Evolutionary conservation across 345 rosid species (phyloP), one percentile per base, ranked within the genome.

Genomic region (Durio zibethinus): DNA sequence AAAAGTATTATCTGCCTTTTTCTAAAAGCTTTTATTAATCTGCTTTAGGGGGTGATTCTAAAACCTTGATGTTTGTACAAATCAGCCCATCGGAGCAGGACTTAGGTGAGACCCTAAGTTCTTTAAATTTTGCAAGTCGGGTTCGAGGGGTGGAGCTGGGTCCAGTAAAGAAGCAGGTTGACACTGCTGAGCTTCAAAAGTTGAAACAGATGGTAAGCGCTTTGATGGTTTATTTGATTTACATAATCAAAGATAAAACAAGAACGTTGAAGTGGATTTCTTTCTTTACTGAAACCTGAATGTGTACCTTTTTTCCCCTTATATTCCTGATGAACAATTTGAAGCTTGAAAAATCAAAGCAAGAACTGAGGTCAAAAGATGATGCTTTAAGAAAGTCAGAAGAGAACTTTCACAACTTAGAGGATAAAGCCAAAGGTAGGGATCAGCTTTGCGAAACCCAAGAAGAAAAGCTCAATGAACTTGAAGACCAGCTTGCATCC

Each of bases 61-160:
- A 87, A 80, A 83, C 82, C 23, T 40, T 87, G 73, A 87, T 87
- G 87, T 84, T 87, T 66, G 75, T 87, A 35, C 89, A 87, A 83
- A 81, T 87, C 45, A 84, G 86, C 79, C 89, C 87, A 69, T 81
- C 82, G 2, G 85, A 83, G 35, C 80, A 77, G 70, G 89, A 87
- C 59, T 27, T 82, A 14, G 52, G 85, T n/a, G 89, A 87, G 80
- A 84, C 87, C 43, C 50, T 87, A 4, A 82, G 86, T 81, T 87
- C 89, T 3, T 64, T 87, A 69, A 87, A 84, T 79, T 87, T 87
- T 76, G 89, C 89, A 79, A 87, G 83, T 63, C 61, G 86, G 33
- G 86, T 81, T 67, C 79, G 85, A 57, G 85, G 87, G 29, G 67
- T 82, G 57, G 82, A 77, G 73, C 25, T 87, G 54, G 88, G 88